Evolutionary conservation across 768 basidiomycete species (phyloP).

Genomic region (Dictyophora rubrovolvata): DNA sequence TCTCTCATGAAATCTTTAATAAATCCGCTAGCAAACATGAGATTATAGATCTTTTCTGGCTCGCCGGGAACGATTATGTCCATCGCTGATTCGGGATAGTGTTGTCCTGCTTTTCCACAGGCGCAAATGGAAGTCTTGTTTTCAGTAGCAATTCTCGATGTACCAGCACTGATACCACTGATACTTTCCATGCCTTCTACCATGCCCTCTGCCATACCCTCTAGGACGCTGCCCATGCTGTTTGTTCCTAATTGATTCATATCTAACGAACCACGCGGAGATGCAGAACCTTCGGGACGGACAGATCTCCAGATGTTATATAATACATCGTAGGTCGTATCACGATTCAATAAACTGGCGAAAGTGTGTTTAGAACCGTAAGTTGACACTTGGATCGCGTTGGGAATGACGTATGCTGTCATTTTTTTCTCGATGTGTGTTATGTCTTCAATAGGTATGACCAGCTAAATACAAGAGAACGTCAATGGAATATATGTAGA

Average conservation of each 20-base stretch:
- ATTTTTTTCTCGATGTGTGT: conserved; percentile 87
- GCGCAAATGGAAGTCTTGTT: conserved; percentile 61
- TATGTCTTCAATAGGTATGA: conserved; percentile 82
- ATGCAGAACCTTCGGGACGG: conserved; percentile 49
- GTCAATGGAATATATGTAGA: not conserved
- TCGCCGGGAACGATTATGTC: conserved; percentile 77
- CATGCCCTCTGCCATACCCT: conserved; percentile 18
- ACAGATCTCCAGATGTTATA: conserved; percentile 92
- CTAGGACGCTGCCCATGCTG: conserved; percentile 7
- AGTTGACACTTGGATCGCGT: conserved; percentile 87
- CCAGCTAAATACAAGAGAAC: conserved; percentile 41
- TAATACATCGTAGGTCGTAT: conserved; percentile 94
- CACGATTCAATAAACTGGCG: conserved; percentile 91
- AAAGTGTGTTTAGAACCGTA: conserved; percentile 81
- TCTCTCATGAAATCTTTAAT: conserved; percentile 88
- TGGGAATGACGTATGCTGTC: conserved; percentile 97
- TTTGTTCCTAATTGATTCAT: conserved; percentile 6
- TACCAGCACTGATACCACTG: conserved; percentile 14
- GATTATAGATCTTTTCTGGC: conserved; percentile 89
- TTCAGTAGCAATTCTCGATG: conserved; percentile 6
- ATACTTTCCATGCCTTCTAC: conserved; percentile 11
- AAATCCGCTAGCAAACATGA: conserved; percentile 94
- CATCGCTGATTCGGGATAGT: conserved; percentile 65
- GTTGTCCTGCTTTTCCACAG: conserved; percentile 60
- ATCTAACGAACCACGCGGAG: conserved; percentile 13